These are phyloP conservation scores for Hippophae rhamnoides DNA, from an alignment of 306 rosid species.

Conservation along the genomic window DNA sequence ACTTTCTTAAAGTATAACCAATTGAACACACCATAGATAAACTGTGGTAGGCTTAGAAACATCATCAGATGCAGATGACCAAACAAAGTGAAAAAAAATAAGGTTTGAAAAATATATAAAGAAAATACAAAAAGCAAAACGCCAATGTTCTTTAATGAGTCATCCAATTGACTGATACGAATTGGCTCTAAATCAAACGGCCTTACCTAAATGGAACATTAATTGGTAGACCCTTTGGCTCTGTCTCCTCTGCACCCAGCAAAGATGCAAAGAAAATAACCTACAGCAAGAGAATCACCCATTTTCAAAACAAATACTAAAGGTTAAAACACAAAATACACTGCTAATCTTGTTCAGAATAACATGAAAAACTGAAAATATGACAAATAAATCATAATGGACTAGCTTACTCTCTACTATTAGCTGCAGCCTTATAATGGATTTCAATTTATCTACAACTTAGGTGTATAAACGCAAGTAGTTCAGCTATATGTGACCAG, in stretches of 20 bases:
- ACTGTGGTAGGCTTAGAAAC: too few species aligned
- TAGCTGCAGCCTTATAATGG: not conserved
- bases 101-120: too few species aligned
- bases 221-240: conserved; percentile 9
- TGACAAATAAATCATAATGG: not conserved
- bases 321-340: not conserved
- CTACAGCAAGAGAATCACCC: conserved; percentile 24
- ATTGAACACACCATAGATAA: too few species aligned
- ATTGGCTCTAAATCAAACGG: not conserved
- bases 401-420: not conserved
- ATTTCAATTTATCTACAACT: not conserved
- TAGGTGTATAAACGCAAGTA: not conserved
- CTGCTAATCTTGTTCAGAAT: not conserved
- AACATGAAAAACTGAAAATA: not conserved
- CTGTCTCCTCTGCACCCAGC: conserved; percentile 27
- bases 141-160: too few species aligned
- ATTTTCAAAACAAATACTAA: conserved; percentile 6
- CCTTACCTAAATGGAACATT: conserved; percentile 29
- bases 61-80: too few species aligned
- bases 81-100: too few species aligned
- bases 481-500: not conserved
- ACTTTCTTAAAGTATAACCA: too few species aligned
- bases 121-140: too few species aligned
- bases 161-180: too few species aligned
- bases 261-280: conserved; percentile 37